phyloP scores from a whole-genome alignment of 208 protist genomes.

The Acanthamoeba healyi region DNA sequence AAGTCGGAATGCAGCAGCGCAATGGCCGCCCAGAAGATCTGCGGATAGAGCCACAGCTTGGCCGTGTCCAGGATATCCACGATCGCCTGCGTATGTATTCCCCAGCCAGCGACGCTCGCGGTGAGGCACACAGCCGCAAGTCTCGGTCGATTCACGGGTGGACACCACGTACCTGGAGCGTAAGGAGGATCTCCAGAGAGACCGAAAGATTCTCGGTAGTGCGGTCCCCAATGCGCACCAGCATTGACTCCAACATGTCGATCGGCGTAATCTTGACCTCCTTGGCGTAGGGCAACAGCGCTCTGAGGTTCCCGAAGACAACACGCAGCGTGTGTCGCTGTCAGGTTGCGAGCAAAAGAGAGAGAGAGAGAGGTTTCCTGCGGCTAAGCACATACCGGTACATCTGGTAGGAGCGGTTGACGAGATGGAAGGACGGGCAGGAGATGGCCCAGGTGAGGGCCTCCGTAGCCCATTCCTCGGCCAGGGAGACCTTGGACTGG shows the following conservation, averaged over 20 bases:
- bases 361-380: too few relatives aligned
- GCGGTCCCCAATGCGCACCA: background rate
- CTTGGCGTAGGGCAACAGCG: slow-evolving; percentile 50
- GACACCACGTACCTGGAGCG: slow-evolving; percentile 2
- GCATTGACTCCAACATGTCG: slow-evolving; percentile 52
- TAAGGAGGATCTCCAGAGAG: slow-evolving; percentile 51
- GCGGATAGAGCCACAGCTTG: slow-evolving; percentile 71
- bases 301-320: too few relatives aligned
- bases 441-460: slow-evolving; percentile 64
- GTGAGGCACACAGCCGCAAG: background rate
- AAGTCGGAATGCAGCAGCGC: slow-evolving; percentile 72
- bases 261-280: slow-evolving; percentile 55
- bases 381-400: background rate
- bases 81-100: too few relatives aligned
- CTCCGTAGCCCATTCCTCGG: slow-evolving; percentile 63
- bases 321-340: too few relatives aligned
- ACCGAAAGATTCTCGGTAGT: slow-evolving; percentile 51
- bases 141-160: background rate
- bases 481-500: slow-evolving; percentile 6
- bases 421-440: slow-evolving; percentile 68
- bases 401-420: slow-evolving; percentile 72
- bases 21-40: slow-evolving; percentile 76
- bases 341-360: too few relatives aligned
- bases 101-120: too few relatives aligned
- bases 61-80: slow-evolving; percentile 70